Evolutionary conservation across 2,329 filamentous ascomycete species (phyloP).

Genomic region (Bertia moriformis): DNA sequence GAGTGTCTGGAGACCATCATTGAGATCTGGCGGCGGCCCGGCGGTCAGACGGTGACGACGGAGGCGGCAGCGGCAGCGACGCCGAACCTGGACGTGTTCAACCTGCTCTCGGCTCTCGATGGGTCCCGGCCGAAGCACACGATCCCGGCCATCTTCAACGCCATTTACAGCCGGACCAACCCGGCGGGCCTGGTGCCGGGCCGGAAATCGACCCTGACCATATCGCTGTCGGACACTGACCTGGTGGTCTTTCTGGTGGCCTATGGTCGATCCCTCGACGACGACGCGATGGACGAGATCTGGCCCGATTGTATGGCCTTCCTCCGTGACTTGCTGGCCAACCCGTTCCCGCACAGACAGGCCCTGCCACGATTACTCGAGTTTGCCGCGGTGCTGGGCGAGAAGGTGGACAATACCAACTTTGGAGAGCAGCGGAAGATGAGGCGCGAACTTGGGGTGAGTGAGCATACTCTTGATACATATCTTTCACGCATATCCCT

Average conservation of each 20-base stretch:
- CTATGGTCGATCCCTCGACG: conserved; percentile 78
- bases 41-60: too few relatives aligned
- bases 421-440: conserved; percentile 90
- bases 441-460: conserved; percentile 76
- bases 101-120: conserved; percentile 77
- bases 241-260: conserved; percentile 79
- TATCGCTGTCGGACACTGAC: conserved; percentile 69
- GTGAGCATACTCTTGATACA: too few relatives aligned
- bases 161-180: conserved; percentile 88
- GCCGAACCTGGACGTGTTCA: conserved; percentile 59
- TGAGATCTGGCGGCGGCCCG: conserved; percentile 54
- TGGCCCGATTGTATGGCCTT: conserved; percentile 92
- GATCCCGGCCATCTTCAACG: conserved; percentile 87
- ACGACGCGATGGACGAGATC: conserved; percentile 96
- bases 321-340: conserved; percentile 73
- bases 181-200: conserved; percentile 63
- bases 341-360: conserved; percentile 88
- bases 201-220: conserved; percentile 76
- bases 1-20: conserved; percentile 88
- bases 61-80: too few relatives aligned
- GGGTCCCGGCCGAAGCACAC: conserved; percentile 82
- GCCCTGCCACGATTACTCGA: conserved; percentile 74
- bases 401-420: conserved; percentile 95
- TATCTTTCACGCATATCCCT: conserved; percentile 2
- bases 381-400: conserved; percentile 76